These are phyloP conservation scores for Pelargonium nanum DNA, from an alignment of 345 rosid species.

Conservation along the genomic window DNA sequence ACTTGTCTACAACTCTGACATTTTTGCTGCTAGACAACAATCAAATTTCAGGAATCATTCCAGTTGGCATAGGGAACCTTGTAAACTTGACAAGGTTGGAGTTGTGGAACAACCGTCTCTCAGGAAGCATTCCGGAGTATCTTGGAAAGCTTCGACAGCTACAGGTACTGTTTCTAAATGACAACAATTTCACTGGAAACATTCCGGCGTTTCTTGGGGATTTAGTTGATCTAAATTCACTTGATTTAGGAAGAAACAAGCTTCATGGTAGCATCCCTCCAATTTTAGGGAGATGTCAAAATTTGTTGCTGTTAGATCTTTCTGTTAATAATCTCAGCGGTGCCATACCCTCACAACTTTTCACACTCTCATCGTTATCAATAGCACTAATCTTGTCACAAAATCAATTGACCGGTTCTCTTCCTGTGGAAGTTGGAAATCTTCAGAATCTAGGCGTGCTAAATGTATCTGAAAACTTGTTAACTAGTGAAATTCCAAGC, in stretches of 20 bases:
- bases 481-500: slow-evolving; percentile 6
- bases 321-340: slow-evolving; percentile 6
- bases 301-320: neutral
- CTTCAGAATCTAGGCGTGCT: neutral
- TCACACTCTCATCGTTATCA: slow-evolving; percentile 9
- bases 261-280: slow-evolving; percentile 14
- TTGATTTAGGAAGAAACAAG: slow-evolving; percentile 5
- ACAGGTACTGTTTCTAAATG: neutral
- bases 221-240: neutral
- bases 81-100: neutral
- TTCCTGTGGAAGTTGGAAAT: slow-evolving; percentile 9
- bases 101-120: neutral
- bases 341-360: slow-evolving; percentile 9
- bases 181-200: neutral
- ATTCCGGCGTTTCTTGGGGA: slow-evolving; percentile 10
- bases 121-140: slow-evolving; percentile 6
- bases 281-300: slow-evolving; percentile 4
- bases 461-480: slow-evolving; percentile 2
- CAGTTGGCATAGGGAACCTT: slow-evolving; percentile 4
- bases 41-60: slow-evolving; percentile 10
- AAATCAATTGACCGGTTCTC: slow-evolving; percentile 12
- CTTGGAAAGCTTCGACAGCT: slow-evolving; percentile 1
- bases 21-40: slow-evolving; percentile 1
- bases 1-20: slow-evolving; percentile 1
- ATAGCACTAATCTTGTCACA: slow-evolving; percentile 6